Evolutionary conservation across 257 asterid genomes (phyloP).

Genomic region (Nicotiana otophora): DNA sequence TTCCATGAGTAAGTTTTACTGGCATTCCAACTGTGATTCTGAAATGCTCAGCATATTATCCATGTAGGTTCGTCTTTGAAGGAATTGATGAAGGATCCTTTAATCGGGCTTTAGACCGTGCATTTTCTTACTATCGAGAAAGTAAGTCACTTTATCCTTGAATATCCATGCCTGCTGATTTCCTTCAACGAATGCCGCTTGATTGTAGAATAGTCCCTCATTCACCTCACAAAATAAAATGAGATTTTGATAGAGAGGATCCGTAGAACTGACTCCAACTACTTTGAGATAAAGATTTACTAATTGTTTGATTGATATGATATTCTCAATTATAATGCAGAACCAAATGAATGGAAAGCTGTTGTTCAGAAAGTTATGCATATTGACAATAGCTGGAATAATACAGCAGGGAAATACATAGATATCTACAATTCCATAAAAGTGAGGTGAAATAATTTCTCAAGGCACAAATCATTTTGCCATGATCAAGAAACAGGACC

Average conservation of each 20-base stretch:
- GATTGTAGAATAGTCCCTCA: background rate
- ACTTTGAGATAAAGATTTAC: background rate
- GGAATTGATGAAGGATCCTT: slow-evolving; percentile 77
- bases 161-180: background rate
- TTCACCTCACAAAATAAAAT: background rate
- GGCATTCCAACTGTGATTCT: background rate
- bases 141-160: slow-evolving; percentile 36
- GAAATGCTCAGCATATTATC: background rate
- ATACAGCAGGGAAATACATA: slow-evolving; percentile 71
- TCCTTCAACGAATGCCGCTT: background rate
- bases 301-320: background rate
- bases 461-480: background rate
- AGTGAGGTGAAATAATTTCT: slow-evolving; percentile 13
- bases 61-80: slow-evolving; percentile 69
- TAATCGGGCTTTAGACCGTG: slow-evolving; percentile 58
- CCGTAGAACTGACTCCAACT: background rate
- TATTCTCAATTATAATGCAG: slow-evolving; percentile 34
- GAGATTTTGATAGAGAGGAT: background rate
- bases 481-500: background rate
- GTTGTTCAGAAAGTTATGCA: slow-evolving; percentile 50
- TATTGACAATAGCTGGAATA: slow-evolving; percentile 75
- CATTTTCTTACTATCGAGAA: slow-evolving; percentile 49
- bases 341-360: slow-evolving; percentile 50
- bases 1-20: background rate
- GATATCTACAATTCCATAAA: slow-evolving; percentile 52